Base-by-base conservation (phyloP, 352 stramenopile species). In the Phytophthora idaei region DNA sequence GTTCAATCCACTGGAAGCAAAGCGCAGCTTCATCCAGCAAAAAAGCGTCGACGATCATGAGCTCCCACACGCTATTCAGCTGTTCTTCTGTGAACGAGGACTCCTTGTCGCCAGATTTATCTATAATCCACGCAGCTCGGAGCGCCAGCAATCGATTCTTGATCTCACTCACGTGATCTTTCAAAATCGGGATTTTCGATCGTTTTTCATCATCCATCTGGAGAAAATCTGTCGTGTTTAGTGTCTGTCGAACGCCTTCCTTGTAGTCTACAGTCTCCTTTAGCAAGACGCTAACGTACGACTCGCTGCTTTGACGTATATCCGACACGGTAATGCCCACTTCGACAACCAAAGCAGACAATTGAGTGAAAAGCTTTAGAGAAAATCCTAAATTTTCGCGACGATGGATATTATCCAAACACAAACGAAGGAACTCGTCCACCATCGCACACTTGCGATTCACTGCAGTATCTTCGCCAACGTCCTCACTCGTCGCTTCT, bases 1-100 rank as follows among this genome's bases (percentile, higher is more conserved):
- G 73, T 49, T 89, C 78, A 56, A 93, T 73, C 86, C 86, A 94
- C 28, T 91, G 77, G 42, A 94, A 94, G 51, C 76, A 90, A 3
- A 93, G 64, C 5, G 84, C 74, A 0, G 74, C 65, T 55, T 92
- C 84, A 41, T 89, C 81, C 15, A 47, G n/a, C 2, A 78, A 28
- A 8, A 63, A 63, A 1, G 78, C 61, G 9, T 78, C 29, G 10
- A 69, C 49, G 8, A 92, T 57, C 42, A 87, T 75, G 21, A 81
- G 42, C 7, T 72, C 14, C 86, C 86, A 94, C 12, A 90, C 37
- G 11, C 51, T 46, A 34, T 81, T 64, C 2, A 87, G 31, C 21
- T 86, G 65, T 21, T 52, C 45, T 25, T 31, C 44, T 1, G 32
- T 64, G 37, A 76, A 65, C 7, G 54, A 44, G 0, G 45, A 28